Evolutionary conservation across 2,329 filamentous ascomycete species (phyloP), one percentile per base, ranked within the genome.

Genomic region (Claviceps pusilla): DNA sequence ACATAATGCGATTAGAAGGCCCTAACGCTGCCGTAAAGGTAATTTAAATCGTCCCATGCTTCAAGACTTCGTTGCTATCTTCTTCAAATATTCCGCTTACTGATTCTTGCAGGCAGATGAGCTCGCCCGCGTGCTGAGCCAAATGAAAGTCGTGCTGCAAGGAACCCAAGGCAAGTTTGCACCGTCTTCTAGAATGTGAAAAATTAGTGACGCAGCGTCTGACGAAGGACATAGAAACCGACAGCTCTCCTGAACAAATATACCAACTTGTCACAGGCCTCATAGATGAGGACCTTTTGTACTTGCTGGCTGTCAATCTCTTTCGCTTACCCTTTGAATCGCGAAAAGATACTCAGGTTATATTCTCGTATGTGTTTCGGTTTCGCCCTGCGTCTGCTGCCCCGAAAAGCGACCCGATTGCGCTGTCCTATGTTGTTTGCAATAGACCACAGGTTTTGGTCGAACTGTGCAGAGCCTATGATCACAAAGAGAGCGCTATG

Each of bases 81-180:
- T 37, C 29, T 29, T 29, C 11, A 41, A 29, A n/a, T 47, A 58
- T 52, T 54, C 10, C 24, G 43, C 14, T 54, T 60, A 56, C 57
- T 59, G 47, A 54, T 57, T 55, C 55, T 62, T 47, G 29, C 55
- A 95, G 89, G 79, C 84, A 58, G 91, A 97, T 66, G 90, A 96
- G 65, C 77, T 95, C 58, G 85, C 88, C 50, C 88, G 89, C 66
- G 84, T 90, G 61, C 78, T 98, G 59, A 78, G 79, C 52, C 87
- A 95, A 68, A 95, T 97, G 84, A 97, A 97, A 70, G 74, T 89
- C 59, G 82, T 93, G 56, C 80, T 98, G 14, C 91, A 97, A 75
- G 93, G 91, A 60, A 95, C 89, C 57, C 87, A 88, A 70, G 89
- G 89, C 94, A 76, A 56, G 71, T 64, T 28, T 29, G n/a, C 10